Evolutionary conservation across 2,329 filamentous ascomycete genomes (phyloP).

Genomic region (Paraphoma sp.): DNA sequence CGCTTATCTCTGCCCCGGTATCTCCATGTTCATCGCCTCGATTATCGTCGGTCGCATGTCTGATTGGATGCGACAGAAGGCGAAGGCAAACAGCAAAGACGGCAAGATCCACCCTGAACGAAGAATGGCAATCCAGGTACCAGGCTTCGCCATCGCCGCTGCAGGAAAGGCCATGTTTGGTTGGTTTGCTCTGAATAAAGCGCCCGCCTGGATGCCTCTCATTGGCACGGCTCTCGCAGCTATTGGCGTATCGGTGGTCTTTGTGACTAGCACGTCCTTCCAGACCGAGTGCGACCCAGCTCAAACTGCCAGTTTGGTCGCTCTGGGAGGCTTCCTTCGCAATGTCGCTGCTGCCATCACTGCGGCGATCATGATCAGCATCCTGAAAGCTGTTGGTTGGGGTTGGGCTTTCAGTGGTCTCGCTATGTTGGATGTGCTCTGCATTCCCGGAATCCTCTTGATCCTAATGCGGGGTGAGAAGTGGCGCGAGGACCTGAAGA

Average conservation of each 20-base stretch:
- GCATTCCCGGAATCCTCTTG: constrained; percentile 30
- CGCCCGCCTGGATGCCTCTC: constrained; percentile 23
- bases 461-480: constrained; percentile 29
- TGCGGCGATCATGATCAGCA: constrained; percentile 44
- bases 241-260: constrained; percentile 48
- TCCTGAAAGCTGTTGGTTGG: constrained; percentile 46
- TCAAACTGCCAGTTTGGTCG: constrained; percentile 51
- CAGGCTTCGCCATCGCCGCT: constrained; percentile 48
- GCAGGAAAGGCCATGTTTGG: constrained; percentile 51
- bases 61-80: constrained; percentile 44
- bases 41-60: constrained; percentile 49
- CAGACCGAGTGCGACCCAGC: constrained; percentile 50
- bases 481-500: constrained; percentile 27
- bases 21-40: constrained; percentile 46
- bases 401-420: constrained; percentile 53
- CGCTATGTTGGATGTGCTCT: constrained; percentile 39
- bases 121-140: constrained; percentile 50
- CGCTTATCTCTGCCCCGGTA: constrained; percentile 46
- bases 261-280: constrained; percentile 52
- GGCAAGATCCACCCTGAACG: constrained; percentile 47
- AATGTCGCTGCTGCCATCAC: constrained; percentile 51
- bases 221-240: constrained; percentile 42
- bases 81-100: constrained; percentile 26
- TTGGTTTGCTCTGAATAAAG: constrained; percentile 46
- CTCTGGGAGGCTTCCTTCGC: constrained; percentile 50